Conservation (phyloP, 73 alveolate genomes). For the Symbiodinium natans region DNA sequence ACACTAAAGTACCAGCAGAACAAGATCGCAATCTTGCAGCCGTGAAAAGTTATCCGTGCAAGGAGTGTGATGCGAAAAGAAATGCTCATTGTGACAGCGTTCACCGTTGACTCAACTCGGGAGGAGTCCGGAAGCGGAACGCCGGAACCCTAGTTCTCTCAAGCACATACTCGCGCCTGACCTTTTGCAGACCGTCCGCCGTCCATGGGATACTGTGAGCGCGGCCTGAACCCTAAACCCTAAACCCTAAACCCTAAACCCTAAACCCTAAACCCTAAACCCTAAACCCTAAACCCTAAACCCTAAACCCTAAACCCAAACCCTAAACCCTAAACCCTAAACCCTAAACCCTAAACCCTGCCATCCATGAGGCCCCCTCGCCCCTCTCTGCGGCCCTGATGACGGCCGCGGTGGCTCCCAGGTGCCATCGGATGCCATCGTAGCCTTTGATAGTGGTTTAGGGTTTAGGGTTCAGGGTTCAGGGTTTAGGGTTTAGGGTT, state of each 20-base stretch:
- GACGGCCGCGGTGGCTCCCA: not conserved
- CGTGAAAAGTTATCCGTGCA: not conserved
- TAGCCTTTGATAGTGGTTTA: no score
- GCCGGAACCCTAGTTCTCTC: slow-evolving; percentile 10
- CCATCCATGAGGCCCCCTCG: slow-evolving; percentile 1
- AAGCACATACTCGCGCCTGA: not conserved
- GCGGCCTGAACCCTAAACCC: no score
- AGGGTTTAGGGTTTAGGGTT: no score
- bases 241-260: no score
- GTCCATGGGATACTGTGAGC: not conserved
- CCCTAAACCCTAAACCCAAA: no score
- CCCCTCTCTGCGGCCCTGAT: not conserved
- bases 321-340: no score
- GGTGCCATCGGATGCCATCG: not conserved
- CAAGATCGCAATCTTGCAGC: not conserved
- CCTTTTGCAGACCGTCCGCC: slow-evolving; percentile 22
- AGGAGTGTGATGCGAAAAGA: not conserved
- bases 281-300: no score
- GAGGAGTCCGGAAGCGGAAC: slow-evolving; percentile 18
- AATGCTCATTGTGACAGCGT: slow-evolving; percentile 8
- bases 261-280: no score
- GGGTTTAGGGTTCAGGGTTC: no score
- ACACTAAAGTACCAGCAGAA: not conserved
- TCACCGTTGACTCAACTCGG: not conserved
- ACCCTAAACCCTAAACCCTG: no score